These are phyloP conservation scores for Reutealis trisperma DNA, from an alignment of 345 rosid genomes.

Conservation along the genomic window DNA sequence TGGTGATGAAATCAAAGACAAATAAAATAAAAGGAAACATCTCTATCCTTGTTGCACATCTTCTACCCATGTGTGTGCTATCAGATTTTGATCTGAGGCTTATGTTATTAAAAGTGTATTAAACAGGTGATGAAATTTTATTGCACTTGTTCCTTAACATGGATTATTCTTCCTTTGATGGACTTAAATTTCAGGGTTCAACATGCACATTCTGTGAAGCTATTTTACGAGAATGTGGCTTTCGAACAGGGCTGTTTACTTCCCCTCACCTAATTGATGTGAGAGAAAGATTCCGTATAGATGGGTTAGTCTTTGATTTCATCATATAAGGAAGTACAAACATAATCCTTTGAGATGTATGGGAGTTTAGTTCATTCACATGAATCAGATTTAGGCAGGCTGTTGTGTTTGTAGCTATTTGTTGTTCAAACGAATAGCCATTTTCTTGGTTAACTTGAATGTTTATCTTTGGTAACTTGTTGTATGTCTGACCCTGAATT, in stretches of 20 bases:
- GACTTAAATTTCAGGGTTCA: constrained; percentile 64
- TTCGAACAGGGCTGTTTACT: constrained; percentile 79
- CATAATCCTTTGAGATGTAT: background rate
- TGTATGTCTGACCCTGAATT: constrained; percentile 5
- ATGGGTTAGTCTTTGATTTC: constrained; percentile 63
- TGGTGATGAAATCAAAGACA: no score
- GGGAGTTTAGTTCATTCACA: background rate
- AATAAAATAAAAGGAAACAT: background rate
- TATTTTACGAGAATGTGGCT: constrained; percentile 79
- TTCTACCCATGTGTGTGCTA: background rate
- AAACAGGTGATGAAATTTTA: background rate
- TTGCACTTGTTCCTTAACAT: background rate
- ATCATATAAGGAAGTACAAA: background rate
- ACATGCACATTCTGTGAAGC: constrained; percentile 90
- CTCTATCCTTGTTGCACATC: background rate
- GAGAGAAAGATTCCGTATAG: constrained; percentile 77
- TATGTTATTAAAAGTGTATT: background rate
- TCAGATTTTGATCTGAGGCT: background rate
- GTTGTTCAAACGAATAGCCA: background rate
- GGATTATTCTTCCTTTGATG: constrained; percentile 5
- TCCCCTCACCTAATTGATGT: constrained; percentile 95
- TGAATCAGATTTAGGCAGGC: constrained; percentile 11
- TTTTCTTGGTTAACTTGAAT: constrained; percentile 15
- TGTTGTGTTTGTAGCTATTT: background rate
- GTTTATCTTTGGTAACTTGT: background rate